Evolutionary conservation across 495 filamentous ascomycete genomes (phyloP).

Genomic region (Extremus antarcticus): DNA sequence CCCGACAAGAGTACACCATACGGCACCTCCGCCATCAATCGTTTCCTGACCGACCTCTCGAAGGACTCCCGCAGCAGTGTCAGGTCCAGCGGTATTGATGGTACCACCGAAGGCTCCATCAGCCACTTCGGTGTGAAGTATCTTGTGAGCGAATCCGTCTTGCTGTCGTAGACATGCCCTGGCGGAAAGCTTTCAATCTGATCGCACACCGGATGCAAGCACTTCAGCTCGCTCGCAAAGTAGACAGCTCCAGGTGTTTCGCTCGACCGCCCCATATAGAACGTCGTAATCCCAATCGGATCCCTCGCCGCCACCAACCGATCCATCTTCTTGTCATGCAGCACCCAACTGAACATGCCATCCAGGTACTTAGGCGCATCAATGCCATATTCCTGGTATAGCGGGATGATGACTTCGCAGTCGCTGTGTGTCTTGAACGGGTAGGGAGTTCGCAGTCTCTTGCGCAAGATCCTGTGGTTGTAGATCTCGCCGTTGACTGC

Average conservation of each 20-base stretch:
- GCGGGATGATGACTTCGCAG: constrained; percentile 92
- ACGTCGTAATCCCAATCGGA: constrained; percentile 92
- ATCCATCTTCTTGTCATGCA: constrained; percentile 88
- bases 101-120: constrained; percentile 61
- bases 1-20: constrained; percentile 94
- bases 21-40: constrained; percentile 96
- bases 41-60: constrained; percentile 86
- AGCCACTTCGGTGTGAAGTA: constrained; percentile 94
- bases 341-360: constrained; percentile 98
- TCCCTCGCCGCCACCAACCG: constrained; percentile 88
- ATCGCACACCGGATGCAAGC: constrained; percentile 85
- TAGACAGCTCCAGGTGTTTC: constrained; percentile 72
- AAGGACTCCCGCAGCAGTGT: constrained; percentile 67
- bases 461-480: constrained; percentile 91
- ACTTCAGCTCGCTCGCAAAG: constrained; percentile 97
- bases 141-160: constrained; percentile 63
- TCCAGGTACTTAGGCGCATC: constrained; percentile 91
- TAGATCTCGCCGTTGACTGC: constrained; percentile 99
- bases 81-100: constrained; percentile 68
- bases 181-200: constrained; percentile 89
- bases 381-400: constrained; percentile 85
- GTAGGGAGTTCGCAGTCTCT: constrained; percentile 66
- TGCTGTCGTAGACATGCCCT: constrained; percentile 90
- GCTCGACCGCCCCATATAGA: constrained; percentile 88
- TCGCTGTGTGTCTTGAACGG: constrained; percentile 97